These are phyloP conservation scores for Ajuga reptans DNA, from an alignment of 305 asterid genomes.

Conservation along the genomic window DNA sequence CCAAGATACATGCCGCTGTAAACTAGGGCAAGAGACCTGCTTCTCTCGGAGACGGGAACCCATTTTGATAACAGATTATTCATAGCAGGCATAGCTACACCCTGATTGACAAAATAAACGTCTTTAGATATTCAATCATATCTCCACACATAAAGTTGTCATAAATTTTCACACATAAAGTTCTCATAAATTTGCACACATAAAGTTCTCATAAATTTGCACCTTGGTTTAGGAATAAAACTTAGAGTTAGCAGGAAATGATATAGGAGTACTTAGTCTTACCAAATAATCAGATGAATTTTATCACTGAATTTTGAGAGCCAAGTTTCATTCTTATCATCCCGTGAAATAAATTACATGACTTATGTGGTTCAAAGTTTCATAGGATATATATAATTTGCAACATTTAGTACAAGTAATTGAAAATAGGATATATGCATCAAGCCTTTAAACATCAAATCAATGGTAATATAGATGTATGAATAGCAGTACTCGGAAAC, in stretches of 20 bases:
- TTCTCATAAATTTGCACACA: neutral
- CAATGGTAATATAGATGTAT: neutral
- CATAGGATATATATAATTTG: neutral
- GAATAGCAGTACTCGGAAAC: neutral
- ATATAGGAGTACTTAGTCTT: neutral
- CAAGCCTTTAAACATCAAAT: neutral
- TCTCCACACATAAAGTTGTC: neutral
- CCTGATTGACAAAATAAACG: slow-evolving; percentile 44
- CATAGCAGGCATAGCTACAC: slow-evolving; percentile 99
- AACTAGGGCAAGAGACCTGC: slow-evolving; percentile 95
- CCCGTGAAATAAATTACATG: neutral
- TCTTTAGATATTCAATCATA: slow-evolving; percentile 17
- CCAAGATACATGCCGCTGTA: slow-evolving; percentile 99
- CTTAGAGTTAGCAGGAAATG: slow-evolving; percentile 3
- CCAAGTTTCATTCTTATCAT: neutral
- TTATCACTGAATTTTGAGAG: neutral
- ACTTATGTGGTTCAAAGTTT: neutral
- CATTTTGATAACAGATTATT: slow-evolving; percentile 86
- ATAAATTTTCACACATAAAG: neutral
- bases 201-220: neutral
- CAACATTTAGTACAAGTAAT: neutral
- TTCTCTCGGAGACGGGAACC: slow-evolving; percentile 97
- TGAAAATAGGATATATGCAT: neutral
- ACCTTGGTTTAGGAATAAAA: slow-evolving; percentile 4
- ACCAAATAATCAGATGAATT: neutral